phyloP scores from a whole-genome alignment of 495 filamentous ascomycete genomes.

The Xylaria nigripes region DNA sequence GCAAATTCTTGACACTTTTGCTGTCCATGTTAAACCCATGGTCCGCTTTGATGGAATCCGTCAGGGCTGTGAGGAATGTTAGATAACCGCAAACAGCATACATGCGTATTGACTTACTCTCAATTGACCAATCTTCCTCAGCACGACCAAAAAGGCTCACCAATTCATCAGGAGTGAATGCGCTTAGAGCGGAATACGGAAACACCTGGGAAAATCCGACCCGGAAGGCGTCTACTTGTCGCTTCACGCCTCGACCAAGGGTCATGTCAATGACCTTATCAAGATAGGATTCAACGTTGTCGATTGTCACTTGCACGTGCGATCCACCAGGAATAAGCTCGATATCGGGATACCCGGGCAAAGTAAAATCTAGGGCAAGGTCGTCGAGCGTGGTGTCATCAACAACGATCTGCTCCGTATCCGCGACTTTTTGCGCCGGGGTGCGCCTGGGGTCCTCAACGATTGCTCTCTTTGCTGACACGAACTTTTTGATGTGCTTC shows the following conservation, averaged over 20 bases:
- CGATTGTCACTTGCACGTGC: constrained; percentile 67
- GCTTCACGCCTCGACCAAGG: constrained; percentile 73
- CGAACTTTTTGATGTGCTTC: constrained; percentile 82
- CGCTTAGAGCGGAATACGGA: constrained; percentile 82
- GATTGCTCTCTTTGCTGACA: constrained; percentile 68
- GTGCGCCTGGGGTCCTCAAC: constrained; percentile 58
- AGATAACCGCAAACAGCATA: background rate
- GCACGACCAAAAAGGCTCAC: constrained; percentile 91
- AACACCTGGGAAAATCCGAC: constrained; percentile 93
- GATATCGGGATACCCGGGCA: constrained; percentile 86
- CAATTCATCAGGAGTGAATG: constrained; percentile 95
- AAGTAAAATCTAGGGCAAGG: constrained; percentile 82
- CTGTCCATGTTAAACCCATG: constrained; percentile 99
- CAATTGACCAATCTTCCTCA: constrained; percentile 96
- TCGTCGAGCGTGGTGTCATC: constrained; percentile 76
- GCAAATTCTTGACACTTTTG: constrained; percentile 86
- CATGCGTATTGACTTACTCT: constrained; percentile 57
- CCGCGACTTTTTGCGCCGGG: constrained; percentile 58
- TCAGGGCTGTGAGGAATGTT: constrained; percentile 55
- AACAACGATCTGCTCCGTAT: constrained; percentile 57
- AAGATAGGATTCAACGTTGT: constrained; percentile 82
- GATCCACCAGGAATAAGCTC: constrained; percentile 71
- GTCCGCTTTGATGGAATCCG: constrained; percentile 99
- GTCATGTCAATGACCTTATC: constrained; percentile 89
- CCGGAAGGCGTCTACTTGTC: constrained; percentile 87